Conservation (phyloP, 2,329 filamentous ascomycete species). For the Sporothrix luriei region DNA sequence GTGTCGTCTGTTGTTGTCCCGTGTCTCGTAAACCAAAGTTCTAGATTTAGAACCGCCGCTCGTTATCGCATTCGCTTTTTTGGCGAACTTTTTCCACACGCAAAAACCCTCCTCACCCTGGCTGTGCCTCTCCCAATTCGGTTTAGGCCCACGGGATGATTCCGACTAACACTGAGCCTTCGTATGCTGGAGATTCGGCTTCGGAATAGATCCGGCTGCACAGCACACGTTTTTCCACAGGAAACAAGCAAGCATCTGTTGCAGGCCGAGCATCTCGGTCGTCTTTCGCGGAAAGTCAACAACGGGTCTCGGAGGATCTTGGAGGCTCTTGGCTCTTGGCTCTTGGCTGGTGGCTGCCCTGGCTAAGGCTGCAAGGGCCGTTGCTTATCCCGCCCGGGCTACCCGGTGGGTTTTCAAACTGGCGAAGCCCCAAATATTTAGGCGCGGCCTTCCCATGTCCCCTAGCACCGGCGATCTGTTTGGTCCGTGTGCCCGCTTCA, state of each 20-base stretch:
- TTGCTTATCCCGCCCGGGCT: background rate
- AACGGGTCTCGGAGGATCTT: too few relatives aligned
- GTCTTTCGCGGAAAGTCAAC: conserved; percentile 1
- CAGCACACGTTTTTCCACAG: background rate
- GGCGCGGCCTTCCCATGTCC: background rate
- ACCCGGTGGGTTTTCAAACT: background rate
- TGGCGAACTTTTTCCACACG: background rate
- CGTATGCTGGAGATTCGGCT: background rate
- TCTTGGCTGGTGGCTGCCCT: background rate
- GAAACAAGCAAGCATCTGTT: background rate
- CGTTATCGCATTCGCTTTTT: conserved; percentile 10
- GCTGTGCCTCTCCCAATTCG: background rate
- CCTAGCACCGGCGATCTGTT: background rate
- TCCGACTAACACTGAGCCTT: conserved; percentile 24
- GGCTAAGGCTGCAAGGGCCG: background rate
- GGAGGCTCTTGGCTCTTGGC: too few relatives aligned
- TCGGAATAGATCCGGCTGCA: conserved; percentile 10
- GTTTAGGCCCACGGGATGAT: background rate
- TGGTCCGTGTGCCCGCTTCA: conserved; percentile 11
- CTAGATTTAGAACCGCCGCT: background rate
- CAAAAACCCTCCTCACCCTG: background rate
- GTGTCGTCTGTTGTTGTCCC: background rate
- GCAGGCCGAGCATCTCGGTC: background rate
- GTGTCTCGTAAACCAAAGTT: background rate
- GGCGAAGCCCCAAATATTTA: background rate